Evolutionary conservation across 2,329 filamentous ascomycete genomes (phyloP), one percentile per base, ranked within the genome.

Genomic region (Monilinia fructicola): DNA sequence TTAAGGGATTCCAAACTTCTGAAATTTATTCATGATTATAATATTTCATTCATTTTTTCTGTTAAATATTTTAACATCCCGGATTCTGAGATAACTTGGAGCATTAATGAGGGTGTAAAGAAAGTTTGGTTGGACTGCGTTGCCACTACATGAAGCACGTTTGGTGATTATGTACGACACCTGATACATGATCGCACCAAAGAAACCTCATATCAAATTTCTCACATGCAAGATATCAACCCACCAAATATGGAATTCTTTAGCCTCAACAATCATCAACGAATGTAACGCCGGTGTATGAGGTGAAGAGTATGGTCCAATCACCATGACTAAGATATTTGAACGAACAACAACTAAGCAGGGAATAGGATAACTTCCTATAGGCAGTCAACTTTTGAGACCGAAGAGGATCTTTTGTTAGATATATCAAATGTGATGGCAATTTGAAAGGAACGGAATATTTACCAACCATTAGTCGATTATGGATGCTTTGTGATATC

Each of bases 281-380:
- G 23, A 48, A 23, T 48, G 12, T 35, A 31, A 60, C 56, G 56
- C 28, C 12, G 42, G 42, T 59, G 18, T 23, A 31, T 35, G 21
- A 48, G 42, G 46, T 35, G 42, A 35, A 60, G 26, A 44, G 23
- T 23, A 48, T 28, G 7, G 21, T 35, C 42, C 56, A 18, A 12
- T 48, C 2, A 12, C 44, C 26, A 48, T 35, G 44, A 38, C 21
- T 48, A 48, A 16, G 14, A 60, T 18, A 21, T 60, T 23, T 26
- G 31, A n/a, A 35, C 1, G 9, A 28, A 42, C 9, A 18, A 12
- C 42, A 60, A 60, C 28, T 35, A 48, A 7, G 11, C 56, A 48
- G 26, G 56, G 56, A 35, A 60, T 53, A 50, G 59, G 46, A 38
- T 21, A n/a, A 53, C 23, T 53, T 62, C 59, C 46, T 53, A 62